These are phyloP conservation scores for Lithocarpus polystachyus DNA, from an alignment of 306 rosid genomes.

Conservation along the genomic window DNA sequence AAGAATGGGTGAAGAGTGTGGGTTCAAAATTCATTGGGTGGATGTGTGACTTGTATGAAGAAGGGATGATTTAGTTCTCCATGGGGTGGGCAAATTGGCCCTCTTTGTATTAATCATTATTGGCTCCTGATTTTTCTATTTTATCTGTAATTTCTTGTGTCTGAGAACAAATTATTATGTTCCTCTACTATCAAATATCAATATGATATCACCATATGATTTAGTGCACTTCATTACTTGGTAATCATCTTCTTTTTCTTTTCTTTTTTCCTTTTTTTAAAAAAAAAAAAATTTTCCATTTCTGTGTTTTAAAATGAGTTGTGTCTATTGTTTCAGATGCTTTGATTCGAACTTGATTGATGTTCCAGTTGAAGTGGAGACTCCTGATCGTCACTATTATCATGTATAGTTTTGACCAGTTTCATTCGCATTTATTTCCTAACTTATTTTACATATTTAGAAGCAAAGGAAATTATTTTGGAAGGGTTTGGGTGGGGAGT, in stretches of 20 bases:
- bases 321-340: slow-evolving; percentile 46
- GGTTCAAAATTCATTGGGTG: too few species aligned
- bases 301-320: background rate
- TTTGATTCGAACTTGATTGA: slow-evolving; percentile 67
- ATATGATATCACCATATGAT: background rate
- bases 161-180: background rate
- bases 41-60: too few species aligned
- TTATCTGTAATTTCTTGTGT: background rate
- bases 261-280: too few species aligned
- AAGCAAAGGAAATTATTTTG: background rate
- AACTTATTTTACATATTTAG: background rate
- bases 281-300: slow-evolving; percentile 6
- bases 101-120: background rate
- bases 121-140: background rate
- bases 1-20: too few species aligned
- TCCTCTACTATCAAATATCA: background rate
- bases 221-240: background rate
- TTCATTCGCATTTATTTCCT: background rate
- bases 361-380: slow-evolving; percentile 91
- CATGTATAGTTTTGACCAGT: slow-evolving; percentile 47
- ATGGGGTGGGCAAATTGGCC: background rate
- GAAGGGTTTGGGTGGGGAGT: background rate
- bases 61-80: background rate
- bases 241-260: background rate
- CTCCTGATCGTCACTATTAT: slow-evolving; percentile 92